Evolutionary conservation across 306 rosid species (phyloP), one percentile per base, ranked within the genome.

Genomic region (Sophora flavescens): DNA sequence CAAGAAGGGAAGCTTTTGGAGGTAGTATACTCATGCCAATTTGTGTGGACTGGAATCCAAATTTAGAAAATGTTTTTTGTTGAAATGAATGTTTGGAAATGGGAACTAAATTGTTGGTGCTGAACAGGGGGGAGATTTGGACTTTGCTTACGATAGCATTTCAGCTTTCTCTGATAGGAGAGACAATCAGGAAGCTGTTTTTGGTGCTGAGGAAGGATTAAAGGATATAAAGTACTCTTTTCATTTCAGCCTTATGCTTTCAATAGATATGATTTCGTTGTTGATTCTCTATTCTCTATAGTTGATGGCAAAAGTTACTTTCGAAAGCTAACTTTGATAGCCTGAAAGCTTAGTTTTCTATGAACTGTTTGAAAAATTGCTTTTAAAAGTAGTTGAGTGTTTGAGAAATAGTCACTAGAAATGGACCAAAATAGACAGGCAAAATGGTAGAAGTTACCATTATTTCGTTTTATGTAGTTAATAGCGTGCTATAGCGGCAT

Each of bases 1-100:
- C 86, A 83, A 60, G 92, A 95, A 70, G 99, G 97, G 16, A 95
- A 95, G 86, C 91, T 92, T 2, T 79, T 95, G 76, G 99, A 95
- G 96, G 97, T 93, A 74, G 68, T 42, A 14, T 26, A 35, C 13
- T 35, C 39, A 16, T 70, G 22, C 22, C 52, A 13, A 6, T 72
- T 47, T 41, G 6, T 71, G 8, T 41, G 33, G 53, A 60, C 15
- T 41, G 33, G 63, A 60, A 28, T 4, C n/a, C 58, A 1, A 4
- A 35, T 54, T 44, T 8, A 54, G 15, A 4, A 17, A 52, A 36
- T 8, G 39, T 51, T 79, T 16, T 11, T 48, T 62, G 36, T 6
- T 79, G 28, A 33, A 47, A 4, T 79, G 28, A 33, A 47, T 9
- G 45, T 52, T 2, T 60, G 56, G 69, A 33, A 58, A 44, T 28